Percentiles rank a stretch among this genome's conserved stretches.
phyloP scores from a whole-genome alignment of 73 alveolate genomes.

The Diophrys appendiculata region DNA sequence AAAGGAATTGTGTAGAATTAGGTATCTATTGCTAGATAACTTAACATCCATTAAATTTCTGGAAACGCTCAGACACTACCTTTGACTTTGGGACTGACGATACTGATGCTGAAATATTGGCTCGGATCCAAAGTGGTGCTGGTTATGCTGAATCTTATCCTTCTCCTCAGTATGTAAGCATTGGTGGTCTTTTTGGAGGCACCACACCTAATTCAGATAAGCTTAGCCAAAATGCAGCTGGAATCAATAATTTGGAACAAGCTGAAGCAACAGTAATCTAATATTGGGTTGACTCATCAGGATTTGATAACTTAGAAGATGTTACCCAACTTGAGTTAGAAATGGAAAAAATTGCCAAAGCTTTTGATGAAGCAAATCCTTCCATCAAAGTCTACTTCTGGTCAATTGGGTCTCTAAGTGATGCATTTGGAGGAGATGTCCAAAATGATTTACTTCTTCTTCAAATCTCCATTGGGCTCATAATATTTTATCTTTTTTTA shows the following conservation, averaged over 20 bases:
- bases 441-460: not conserved
- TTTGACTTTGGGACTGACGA: not conserved
- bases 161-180: not conserved
- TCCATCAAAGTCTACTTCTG: not conserved
- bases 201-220: not conserved
- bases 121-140: not conserved
- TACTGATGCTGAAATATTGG: not conserved
- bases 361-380: not conserved
- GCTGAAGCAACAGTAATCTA: not conserved
- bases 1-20: not conserved
- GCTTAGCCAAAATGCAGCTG: not conserved
- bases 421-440: constrained; percentile 9
- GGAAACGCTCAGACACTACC: not conserved
- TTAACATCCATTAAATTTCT: not conserved
- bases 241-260: not conserved
- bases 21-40: not conserved
- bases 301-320: not conserved
- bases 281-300: not conserved
- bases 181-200: constrained; percentile 3
- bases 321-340: not conserved
- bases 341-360: not conserved
- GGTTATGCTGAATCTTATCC: constrained; percentile 3
- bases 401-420: not conserved
- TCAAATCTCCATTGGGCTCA: not conserved
- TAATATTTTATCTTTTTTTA: not conserved